Conservation (phyloP, 2,329 filamentous ascomycete species). For the Epichloe glyceriae region DNA sequence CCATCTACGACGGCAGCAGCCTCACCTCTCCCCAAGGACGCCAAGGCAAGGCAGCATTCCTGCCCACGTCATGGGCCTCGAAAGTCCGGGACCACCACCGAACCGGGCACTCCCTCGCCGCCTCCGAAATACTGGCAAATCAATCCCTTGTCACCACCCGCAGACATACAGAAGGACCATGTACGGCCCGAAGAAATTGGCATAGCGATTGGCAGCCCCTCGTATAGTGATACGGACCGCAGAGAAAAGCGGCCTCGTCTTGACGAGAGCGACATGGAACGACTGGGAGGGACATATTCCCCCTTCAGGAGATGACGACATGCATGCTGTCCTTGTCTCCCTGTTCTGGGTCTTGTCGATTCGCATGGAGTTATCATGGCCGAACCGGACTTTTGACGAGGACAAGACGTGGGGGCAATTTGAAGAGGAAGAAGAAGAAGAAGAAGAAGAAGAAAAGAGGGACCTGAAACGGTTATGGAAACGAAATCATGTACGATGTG, state of each 20-base stretch:
- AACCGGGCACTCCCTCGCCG: constrained; percentile 26
- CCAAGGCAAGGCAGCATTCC: constrained; percentile 1
- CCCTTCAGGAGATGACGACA: neutral
- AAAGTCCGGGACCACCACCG: constrained; percentile 31
- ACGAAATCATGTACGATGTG: neutral
- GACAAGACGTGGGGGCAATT: neutral
- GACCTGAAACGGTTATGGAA: neutral
- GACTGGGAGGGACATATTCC: constrained; percentile 6
- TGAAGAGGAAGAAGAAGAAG: neutral
- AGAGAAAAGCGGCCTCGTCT: constrained; percentile 10
- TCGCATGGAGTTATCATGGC: neutral
- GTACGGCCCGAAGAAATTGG: constrained; percentile 1
- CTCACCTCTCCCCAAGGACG: constrained; percentile 3
- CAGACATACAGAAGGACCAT: neutral
- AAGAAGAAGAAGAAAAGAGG: too few relatives aligned
- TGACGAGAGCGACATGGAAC: constrained; percentile 11
- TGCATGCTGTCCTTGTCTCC: neutral
- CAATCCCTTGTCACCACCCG: constrained; percentile 2
- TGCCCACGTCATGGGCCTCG: constrained; percentile 10
- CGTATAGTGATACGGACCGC: neutral
- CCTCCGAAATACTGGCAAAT: constrained; percentile 9
- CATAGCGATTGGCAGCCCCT: constrained; percentile 4
- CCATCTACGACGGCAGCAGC: neutral
- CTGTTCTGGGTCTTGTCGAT: neutral
- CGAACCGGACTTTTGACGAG: neutral